Evolutionary conservation across 2,329 filamentous ascomycete genomes (phyloP).

Genomic region (Fusarium mundagurra): DNA sequence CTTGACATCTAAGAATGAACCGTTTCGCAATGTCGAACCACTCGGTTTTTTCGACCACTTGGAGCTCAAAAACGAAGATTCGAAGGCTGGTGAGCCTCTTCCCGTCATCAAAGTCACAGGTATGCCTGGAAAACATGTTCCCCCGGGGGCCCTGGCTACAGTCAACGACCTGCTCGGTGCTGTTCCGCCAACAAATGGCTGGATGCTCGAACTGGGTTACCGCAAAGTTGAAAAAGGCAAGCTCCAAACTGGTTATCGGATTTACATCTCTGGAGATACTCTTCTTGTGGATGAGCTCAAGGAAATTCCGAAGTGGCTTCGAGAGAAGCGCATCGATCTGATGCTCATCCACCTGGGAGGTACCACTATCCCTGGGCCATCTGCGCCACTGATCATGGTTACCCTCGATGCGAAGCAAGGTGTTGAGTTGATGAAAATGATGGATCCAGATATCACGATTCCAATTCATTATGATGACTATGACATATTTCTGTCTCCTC

Average conservation of each 20-base stretch:
- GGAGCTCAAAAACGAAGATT: slow-evolving; percentile 22
- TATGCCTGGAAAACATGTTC: slow-evolving; percentile 73
- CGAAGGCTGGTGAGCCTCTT: slow-evolving; percentile 47
- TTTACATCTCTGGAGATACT: slow-evolving; percentile 75
- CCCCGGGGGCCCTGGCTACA: slow-evolving; percentile 48
- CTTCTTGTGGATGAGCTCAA: slow-evolving; percentile 65
- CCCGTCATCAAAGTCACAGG: slow-evolving; percentile 60
- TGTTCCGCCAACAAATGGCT: slow-evolving; percentile 73
- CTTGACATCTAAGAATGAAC: slow-evolving; percentile 57
- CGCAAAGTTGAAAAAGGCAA: slow-evolving; percentile 15
- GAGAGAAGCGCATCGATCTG: slow-evolving; percentile 65
- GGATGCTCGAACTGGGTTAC: slow-evolving; percentile 71
- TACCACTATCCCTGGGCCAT: slow-evolving; percentile 70
- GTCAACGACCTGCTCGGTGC: slow-evolving; percentile 53
- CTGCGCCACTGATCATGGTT: slow-evolving; percentile 70
- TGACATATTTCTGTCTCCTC: slow-evolving; percentile 66
- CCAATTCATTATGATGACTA: slow-evolving; percentile 75
- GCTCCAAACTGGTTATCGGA: slow-evolving; percentile 62
- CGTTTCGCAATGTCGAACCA: slow-evolving; percentile 64
- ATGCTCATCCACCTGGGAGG: slow-evolving; percentile 75
- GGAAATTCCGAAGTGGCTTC: slow-evolving; percentile 66
- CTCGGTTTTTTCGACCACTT: slow-evolving; percentile 66
- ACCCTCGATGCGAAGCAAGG: slow-evolving; percentile 75
- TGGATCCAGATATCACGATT: slow-evolving; percentile 69
- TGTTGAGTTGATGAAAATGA: slow-evolving; percentile 66